Conservation (phyloP, 2,329 filamentous ascomycete species). For the Colletotrichum orbiculare region DNA sequence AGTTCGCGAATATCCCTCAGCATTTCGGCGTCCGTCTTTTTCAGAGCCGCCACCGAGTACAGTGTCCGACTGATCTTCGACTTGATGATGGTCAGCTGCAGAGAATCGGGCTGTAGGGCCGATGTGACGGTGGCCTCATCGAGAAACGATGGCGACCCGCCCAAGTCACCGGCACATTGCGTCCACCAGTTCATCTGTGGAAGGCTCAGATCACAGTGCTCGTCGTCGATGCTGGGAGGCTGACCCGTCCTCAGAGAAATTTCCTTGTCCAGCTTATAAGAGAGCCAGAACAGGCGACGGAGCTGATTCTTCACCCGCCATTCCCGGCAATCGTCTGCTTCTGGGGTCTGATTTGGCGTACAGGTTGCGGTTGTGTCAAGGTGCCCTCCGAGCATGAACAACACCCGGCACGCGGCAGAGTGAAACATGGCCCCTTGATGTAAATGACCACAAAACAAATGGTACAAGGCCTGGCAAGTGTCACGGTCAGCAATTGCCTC, state of each 20-base stretch:
- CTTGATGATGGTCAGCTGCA: constrained; percentile 62
- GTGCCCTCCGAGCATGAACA: constrained; percentile 62
- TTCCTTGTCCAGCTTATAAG: constrained; percentile 67
- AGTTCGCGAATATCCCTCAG: constrained; percentile 65
- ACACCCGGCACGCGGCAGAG: constrained; percentile 56
- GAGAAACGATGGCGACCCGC: constrained; percentile 26
- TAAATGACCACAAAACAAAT: constrained; percentile 59
- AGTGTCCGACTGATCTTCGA: constrained; percentile 59
- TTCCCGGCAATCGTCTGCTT: constrained; percentile 6
- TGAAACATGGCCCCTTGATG: constrained; percentile 56
- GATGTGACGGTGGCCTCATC: constrained; percentile 27
- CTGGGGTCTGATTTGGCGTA: constrained; percentile 33
- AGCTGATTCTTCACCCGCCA: constrained; percentile 48
- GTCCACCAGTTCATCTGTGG: constrained; percentile 49
- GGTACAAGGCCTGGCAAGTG: constrained; percentile 50
- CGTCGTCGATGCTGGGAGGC: constrained; percentile 61
- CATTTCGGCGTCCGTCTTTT: constrained; percentile 65
- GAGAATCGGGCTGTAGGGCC: constrained; percentile 57
- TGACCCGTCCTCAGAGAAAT: constrained; percentile 63
- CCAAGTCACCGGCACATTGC: constrained; percentile 39
- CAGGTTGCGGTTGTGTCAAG: constrained; percentile 28
- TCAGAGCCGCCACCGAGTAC: constrained; percentile 59
- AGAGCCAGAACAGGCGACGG: constrained; percentile 64
- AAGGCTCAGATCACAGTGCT: constrained; percentile 63
- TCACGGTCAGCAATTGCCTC: neutral